phyloP scores from a whole-genome alignment of 352 stramenopile genomes.

The Globisporangium lucens region DNA sequence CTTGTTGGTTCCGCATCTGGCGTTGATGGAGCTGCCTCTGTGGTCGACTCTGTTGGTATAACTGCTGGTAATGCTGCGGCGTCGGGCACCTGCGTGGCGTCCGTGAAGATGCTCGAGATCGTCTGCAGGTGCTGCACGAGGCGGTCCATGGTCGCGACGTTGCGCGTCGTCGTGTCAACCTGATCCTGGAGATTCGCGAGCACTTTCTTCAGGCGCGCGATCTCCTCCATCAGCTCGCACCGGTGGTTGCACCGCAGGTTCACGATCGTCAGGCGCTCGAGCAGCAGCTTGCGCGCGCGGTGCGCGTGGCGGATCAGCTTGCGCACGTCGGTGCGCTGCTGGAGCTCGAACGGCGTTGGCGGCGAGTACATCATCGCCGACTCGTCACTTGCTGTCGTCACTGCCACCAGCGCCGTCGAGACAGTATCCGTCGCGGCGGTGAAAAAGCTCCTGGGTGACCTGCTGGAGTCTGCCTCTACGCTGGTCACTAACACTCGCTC shows the following conservation, averaged over 20 bases:
- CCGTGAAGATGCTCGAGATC: conserved; percentile 25
- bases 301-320: conserved; percentile 19
- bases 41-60: background rate
- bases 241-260: conserved; percentile 24
- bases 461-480: background rate
- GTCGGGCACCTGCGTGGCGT: conserved; percentile 7
- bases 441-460: background rate
- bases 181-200: conserved; percentile 29
- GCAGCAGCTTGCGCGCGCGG: conserved; percentile 23
- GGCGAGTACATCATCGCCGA: background rate
- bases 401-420: background rate
- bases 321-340: conserved; percentile 4
- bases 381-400: background rate
- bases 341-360: background rate
- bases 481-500: background rate
- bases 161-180: conserved; percentile 35
- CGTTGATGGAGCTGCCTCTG: background rate
- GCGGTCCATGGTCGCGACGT: conserved; percentile 31
- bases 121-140: conserved; percentile 28
- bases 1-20: background rate
- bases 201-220: conserved; percentile 29
- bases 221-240: conserved; percentile 33
- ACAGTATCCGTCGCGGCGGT: too few relatives aligned
- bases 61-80: background rate
- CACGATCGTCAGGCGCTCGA: conserved; percentile 20